Base-by-base conservation (phyloP, 345 rosid species). In the Anacardium occidentale region DNA sequence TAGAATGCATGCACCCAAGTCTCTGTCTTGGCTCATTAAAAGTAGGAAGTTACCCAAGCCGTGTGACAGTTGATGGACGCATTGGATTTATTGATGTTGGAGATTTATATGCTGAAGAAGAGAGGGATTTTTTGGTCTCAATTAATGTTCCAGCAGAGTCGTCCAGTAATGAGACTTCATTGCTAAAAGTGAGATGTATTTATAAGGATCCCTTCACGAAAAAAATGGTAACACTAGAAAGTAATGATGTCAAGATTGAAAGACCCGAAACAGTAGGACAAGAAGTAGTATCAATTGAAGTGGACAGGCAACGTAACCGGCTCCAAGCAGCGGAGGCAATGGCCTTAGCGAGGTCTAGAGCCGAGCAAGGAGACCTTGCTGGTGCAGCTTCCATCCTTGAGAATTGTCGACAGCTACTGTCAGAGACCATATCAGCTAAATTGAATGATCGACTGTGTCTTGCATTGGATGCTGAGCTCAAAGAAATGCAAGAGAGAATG, bases 401-500 rank as follows among this genome's bases (percentile, higher is more conserved):
- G 79, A 79, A 73, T 57, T 93, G 86, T 76, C 82, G 89, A 42
- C 76, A 68, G 73, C 64, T 73, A 14, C 81, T 90, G 71, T 86
- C 88, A 5, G 89, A 85, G 66, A 91, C 97, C 0, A 79, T 80
- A 5, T 88, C 97, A 13, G 91, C 86, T 44, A 93, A 85, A 76
- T 85, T 86, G 4, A 83, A 72, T 48, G 99, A 96, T 67, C 84
- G 87, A 73, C 88, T 93, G 34, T 93, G 96, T 70, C 58, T 88
- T 1, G 89, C 93, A 55, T 77, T 95, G 79, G 97, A 95, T 18
- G 89, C 87, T 0, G 99, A 95, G 91, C 90, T 95, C 11, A 91
- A 90, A 81, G 96, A 91, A 81, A 95, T 95, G 96, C 97, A 92
- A 78, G 98, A 92, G 75, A 85, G 99, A 82, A 91, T 92, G 97